Percentiles rank a stretch among this genome's conserved stretches.
These are phyloP conservation scores for Ogataea hybrid DNA, from an alignment of 1,139 yeast species.

Conservation along the genomic window DNA sequence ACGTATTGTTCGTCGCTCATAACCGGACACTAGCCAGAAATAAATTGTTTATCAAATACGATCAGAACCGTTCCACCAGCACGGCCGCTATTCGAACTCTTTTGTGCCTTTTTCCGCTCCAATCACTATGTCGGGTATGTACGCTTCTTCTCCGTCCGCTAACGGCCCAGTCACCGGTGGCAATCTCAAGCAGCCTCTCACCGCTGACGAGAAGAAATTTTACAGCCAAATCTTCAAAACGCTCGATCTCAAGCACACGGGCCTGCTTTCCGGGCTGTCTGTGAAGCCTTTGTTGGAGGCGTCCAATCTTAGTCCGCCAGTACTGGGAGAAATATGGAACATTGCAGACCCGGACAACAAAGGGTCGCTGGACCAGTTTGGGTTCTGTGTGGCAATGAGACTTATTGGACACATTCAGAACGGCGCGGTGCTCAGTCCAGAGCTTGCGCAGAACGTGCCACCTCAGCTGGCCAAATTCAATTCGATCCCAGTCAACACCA, in stretches of 20 bases:
- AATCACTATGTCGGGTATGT: conserved; percentile 8
- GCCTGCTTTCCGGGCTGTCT: conserved; percentile 85
- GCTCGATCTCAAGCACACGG: conserved; percentile 76
- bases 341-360: conserved; percentile 79
- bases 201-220: conserved; percentile 74
- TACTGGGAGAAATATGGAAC: conserved; percentile 93
- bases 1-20: not conserved
- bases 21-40: conserved; percentile 2
- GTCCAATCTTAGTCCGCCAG: conserved; percentile 75
- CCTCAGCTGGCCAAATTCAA: conserved; percentile 54
- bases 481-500: conserved; percentile 30
- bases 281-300: conserved; percentile 86
- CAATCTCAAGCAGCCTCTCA: conserved; percentile 40
- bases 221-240: conserved; percentile 74
- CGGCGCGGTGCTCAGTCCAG: conserved; percentile 46
- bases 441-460: conserved; percentile 53
- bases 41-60: conserved; percentile 6
- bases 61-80: conserved; percentile 1
- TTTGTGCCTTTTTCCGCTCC: not conserved
- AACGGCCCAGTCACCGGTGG: conserved; percentile 13
- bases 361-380: conserved; percentile 80
- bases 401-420: conserved; percentile 85
- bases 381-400: conserved; percentile 85
- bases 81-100: not conserved
- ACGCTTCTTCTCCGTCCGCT: too few species aligned